Evolutionary conservation across 176 grass and related monocot species (phyloP).

Genomic region (Bolboschoenus planiculmis): DNA sequence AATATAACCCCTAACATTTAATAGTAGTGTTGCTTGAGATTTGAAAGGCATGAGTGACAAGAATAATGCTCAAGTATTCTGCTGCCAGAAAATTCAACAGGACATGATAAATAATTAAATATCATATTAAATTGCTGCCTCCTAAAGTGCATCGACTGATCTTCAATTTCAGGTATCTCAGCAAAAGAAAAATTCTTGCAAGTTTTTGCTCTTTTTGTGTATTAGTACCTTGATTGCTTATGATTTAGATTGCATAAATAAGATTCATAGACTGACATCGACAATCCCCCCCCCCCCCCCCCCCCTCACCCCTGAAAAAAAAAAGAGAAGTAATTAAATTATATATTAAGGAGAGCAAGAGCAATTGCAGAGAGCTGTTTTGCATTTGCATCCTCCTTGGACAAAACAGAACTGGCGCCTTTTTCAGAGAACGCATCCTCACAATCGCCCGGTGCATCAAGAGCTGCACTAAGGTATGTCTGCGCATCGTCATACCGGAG

Average conservation of each 20-base stretch:
- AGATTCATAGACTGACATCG: neutral
- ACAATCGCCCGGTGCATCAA: slow-evolving; percentile 39
- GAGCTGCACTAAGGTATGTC: slow-evolving; percentile 39
- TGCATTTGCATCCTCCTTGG: slow-evolving; percentile 11
- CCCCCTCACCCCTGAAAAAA: neutral
- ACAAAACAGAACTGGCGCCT: slow-evolving; percentile 23
- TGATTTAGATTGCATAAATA: neutral
- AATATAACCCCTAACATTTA: neutral
- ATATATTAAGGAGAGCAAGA: slow-evolving; percentile 41
- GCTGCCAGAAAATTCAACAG: neutral
- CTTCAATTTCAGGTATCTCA: neutral
- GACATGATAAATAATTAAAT: neutral
- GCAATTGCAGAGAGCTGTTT: slow-evolving; percentile 47
- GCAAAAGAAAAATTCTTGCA: neutral
- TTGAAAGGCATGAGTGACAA: neutral
- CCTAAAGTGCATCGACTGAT: neutral
- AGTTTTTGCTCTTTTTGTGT: neutral
- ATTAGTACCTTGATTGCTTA: neutral
- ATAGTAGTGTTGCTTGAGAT: neutral
- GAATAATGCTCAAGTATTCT: neutral
- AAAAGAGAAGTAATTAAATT: neutral
- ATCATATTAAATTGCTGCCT: neutral
- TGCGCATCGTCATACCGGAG: slow-evolving; percentile 33
- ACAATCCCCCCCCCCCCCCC: neutral
- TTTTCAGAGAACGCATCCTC: slow-evolving; percentile 47